A percentile compares a stretch with the other conserved stretches of the same genome.
phyloP scores from a whole-genome alignment of 331 rosid genomes.

The Quercus phellos region DNA sequence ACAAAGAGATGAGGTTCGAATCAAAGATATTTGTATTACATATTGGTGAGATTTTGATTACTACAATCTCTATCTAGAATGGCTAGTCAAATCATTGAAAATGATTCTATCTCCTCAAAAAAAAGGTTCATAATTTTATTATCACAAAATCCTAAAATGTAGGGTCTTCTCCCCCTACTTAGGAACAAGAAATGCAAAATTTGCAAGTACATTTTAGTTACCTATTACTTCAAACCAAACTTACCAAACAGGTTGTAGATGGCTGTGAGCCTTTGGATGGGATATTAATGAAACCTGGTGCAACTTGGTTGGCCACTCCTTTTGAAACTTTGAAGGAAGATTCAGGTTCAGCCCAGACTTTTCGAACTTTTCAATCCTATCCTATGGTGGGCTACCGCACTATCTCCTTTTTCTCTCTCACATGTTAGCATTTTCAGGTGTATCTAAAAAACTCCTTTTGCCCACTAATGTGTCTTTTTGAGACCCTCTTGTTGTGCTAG shows the following conservation, averaged over 20 bases:
- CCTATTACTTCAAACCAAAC: background rate
- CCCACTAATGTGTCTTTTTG: conserved; percentile 24
- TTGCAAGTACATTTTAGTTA: background rate
- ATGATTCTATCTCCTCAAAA: too few relatives aligned
- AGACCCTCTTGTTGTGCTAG: conserved; percentile 15
- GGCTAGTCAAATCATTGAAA: too few relatives aligned
- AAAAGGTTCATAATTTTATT: too few relatives aligned
- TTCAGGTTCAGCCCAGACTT: background rate
- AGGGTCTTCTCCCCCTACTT: too few relatives aligned
- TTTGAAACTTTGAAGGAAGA: background rate
- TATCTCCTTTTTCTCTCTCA: background rate
- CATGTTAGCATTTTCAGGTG: conserved; percentile 18
- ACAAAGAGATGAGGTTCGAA: too few relatives aligned
- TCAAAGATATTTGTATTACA: too few relatives aligned
- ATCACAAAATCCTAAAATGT: too few relatives aligned
- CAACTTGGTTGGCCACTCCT: background rate
- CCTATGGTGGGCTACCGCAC: conserved; percentile 35
- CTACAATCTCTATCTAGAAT: too few relatives aligned
- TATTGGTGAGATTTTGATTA: too few relatives aligned
- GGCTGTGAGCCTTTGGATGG: background rate
- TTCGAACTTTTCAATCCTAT: background rate
- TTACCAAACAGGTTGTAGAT: conserved; percentile 2
- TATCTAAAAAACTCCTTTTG: conserved; percentile 28
- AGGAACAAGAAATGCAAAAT: too few relatives aligned
- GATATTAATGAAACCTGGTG: background rate